phyloP scores from a whole-genome alignment of 345 rosid species.

The Murraya paniculata region DNA sequence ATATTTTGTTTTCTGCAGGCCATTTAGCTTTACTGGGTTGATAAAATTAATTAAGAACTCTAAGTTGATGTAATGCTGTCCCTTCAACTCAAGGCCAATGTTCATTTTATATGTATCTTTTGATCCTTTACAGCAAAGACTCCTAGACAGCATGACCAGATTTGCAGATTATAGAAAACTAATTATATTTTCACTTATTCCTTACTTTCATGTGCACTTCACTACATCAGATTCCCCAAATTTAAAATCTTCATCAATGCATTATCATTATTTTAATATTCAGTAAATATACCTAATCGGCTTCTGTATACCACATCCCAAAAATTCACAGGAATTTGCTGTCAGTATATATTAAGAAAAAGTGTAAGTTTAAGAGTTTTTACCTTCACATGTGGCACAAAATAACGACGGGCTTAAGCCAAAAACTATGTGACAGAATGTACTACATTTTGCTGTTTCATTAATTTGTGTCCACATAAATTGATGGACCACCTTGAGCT shows the following conservation, averaged over 20 bases:
- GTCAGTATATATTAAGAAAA: constrained; percentile 2
- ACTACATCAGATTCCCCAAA: constrained; percentile 21
- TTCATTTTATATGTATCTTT: constrained; percentile 17
- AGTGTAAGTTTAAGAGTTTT: not conserved
- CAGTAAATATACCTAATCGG: constrained; percentile 4
- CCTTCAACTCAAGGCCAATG: constrained; percentile 14
- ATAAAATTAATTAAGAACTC: not conserved
- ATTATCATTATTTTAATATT: not conserved
- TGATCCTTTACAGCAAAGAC: constrained; percentile 28
- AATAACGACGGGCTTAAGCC: not conserved
- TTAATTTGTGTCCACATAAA: constrained; percentile 32
- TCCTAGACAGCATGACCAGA: constrained; percentile 31
- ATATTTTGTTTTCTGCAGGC: not conserved
- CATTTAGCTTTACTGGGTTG: not conserved
- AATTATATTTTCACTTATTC: constrained; percentile 19
- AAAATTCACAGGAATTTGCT: constrained; percentile 17
- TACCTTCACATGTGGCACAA: not conserved
- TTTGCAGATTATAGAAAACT: constrained; percentile 25
- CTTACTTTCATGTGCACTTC: constrained; percentile 39
- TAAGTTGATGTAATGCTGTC: constrained; percentile 16
- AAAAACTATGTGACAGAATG: not conserved
- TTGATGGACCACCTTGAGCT: constrained; percentile 45
- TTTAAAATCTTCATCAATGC: constrained; percentile 7
- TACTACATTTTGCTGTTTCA: not conserved
- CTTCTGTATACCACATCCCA: constrained; percentile 19